Percentiles rank a stretch among this genome's conserved stretches.
Conservation (phyloP, 345 rosid species). For the Salix exigua region DNA sequence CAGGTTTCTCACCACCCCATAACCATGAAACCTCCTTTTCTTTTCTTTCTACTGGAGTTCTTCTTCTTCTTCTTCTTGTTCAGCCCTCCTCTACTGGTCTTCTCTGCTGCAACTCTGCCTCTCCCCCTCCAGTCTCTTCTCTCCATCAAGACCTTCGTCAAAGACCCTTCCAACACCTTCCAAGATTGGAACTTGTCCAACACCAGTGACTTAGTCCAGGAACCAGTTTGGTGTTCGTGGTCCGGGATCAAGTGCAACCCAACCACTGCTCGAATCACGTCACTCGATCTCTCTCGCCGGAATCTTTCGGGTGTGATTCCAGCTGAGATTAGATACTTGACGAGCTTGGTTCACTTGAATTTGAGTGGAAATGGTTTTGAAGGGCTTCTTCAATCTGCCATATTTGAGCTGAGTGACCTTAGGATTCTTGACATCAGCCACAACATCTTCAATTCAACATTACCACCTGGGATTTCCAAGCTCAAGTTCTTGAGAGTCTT, state of each 20-base stretch:
- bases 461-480: slow-evolving; percentile 73
- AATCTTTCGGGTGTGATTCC: slow-evolving; percentile 74
- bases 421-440: slow-evolving; percentile 70
- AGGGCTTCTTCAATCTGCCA: slow-evolving; percentile 48
- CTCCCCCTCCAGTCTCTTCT: slow-evolving; percentile 65
- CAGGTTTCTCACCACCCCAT: slow-evolving; percentile 31
- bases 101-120: slow-evolving; percentile 39
- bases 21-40: slow-evolving; percentile 52
- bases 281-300: slow-evolving; percentile 73
- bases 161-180: slow-evolving; percentile 51
- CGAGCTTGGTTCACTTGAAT: slow-evolving; percentile 59
- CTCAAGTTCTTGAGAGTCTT: slow-evolving; percentile 57
- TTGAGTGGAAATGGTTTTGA: slow-evolving; percentile 61
- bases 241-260: slow-evolving; percentile 66
- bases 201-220: slow-evolving; percentile 15
- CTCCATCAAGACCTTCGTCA: slow-evolving; percentile 64
- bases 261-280: slow-evolving; percentile 43
- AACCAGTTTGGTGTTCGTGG: slow-evolving; percentile 81
- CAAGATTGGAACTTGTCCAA: slow-evolving; percentile 67
- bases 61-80: slow-evolving; percentile 42
- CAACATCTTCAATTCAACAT: slow-evolving; percentile 69
- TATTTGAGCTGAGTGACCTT: slow-evolving; percentile 61
- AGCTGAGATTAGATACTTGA: slow-evolving; percentile 50
- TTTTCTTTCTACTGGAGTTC: slow-evolving; percentile 25
- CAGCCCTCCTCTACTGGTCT: slow-evolving; percentile 30